phyloP scores from a whole-genome alignment of 352 stramenopile species.

The Phytopythium montanum region DNA sequence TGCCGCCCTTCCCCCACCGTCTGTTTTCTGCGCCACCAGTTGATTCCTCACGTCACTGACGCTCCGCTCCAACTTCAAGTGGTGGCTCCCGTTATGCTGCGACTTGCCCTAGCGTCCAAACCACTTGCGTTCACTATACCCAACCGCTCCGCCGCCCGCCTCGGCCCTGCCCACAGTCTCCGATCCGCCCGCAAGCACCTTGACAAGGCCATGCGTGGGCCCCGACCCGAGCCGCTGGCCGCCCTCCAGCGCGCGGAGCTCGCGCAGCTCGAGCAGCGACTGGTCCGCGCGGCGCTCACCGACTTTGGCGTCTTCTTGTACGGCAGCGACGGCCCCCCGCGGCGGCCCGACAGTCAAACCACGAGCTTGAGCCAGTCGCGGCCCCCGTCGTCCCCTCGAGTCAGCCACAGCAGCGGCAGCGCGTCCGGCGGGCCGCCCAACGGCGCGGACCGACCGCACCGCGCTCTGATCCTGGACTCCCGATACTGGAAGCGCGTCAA shows the following conservation, averaged over 20 bases:
- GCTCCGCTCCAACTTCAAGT: not conserved
- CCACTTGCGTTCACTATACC: not conserved
- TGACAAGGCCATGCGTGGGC: not conserved
- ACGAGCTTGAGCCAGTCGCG: not conserved
- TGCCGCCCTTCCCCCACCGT: not conserved
- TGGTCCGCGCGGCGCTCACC: constrained; percentile 1
- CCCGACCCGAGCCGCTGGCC: not conserved
- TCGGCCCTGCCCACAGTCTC: too few relatives aligned
- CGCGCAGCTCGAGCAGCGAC: constrained; percentile 5
- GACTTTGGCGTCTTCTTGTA: constrained; percentile 4
- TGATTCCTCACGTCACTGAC: not conserved
- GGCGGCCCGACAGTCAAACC: not conserved
- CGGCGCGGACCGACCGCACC: not conserved
- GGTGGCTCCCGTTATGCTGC: not conserved
- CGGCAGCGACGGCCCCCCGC: not conserved
- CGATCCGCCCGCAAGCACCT: too few relatives aligned
- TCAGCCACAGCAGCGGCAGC: not conserved
- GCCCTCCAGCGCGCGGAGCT: not conserved
- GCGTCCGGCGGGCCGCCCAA: not conserved
- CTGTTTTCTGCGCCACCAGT: not conserved
- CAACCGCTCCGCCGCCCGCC: too few relatives aligned
- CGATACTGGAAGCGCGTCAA: constrained; percentile 16
- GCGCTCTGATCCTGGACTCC: not conserved
- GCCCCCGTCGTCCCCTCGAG: not conserved
- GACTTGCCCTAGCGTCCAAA: not conserved